Conservation (phyloP, 2,329 filamentous ascomycete species). For the Colletotrichum viniferum region DNA sequence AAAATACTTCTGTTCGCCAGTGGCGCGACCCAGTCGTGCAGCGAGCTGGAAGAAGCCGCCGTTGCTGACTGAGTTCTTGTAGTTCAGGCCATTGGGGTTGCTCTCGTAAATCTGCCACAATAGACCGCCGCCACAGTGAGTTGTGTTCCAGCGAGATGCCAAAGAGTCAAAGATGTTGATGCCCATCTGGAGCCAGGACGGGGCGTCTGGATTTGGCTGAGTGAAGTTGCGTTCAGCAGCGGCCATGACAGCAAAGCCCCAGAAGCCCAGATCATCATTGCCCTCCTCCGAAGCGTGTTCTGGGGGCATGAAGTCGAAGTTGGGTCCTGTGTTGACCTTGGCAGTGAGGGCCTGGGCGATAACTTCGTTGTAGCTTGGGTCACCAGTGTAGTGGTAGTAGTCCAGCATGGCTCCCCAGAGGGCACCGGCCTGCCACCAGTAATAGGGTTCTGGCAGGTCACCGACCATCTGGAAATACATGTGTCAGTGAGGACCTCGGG, state of each 20-base stretch:
- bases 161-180: slow-evolving; percentile 77
- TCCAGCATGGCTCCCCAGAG: slow-evolving; percentile 72
- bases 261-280: slow-evolving; percentile 79
- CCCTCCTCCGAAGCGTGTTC: slow-evolving; percentile 64
- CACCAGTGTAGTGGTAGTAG: slow-evolving; percentile 71
- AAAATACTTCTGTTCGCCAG: slow-evolving; percentile 67
- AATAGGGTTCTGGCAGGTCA: slow-evolving; percentile 70
- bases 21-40: slow-evolving; percentile 74
- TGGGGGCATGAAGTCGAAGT: slow-evolving; percentile 64
- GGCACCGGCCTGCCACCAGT: slow-evolving; percentile 71
- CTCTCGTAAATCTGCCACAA: slow-evolving; percentile 81
- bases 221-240: slow-evolving; percentile 74
- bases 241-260: slow-evolving; percentile 70
- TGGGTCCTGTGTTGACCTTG: slow-evolving; percentile 58
- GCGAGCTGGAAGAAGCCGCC: slow-evolving; percentile 84
- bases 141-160: slow-evolving; percentile 70
- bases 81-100: slow-evolving; percentile 76
- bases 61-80: slow-evolving; percentile 84
- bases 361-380: slow-evolving; percentile 64
- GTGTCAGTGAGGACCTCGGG: neutral
- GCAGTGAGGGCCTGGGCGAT: slow-evolving; percentile 63
- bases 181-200: slow-evolving; percentile 70
- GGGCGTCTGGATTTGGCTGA: slow-evolving; percentile 58
- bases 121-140: slow-evolving; percentile 72
- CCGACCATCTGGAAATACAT: slow-evolving; percentile 52